A percentile compares a stretch with the other conserved stretches of the same genome.
Evolutionary conservation across 331 rosid species (phyloP).

Genomic region (Erythrophleum ivorense): DNA sequence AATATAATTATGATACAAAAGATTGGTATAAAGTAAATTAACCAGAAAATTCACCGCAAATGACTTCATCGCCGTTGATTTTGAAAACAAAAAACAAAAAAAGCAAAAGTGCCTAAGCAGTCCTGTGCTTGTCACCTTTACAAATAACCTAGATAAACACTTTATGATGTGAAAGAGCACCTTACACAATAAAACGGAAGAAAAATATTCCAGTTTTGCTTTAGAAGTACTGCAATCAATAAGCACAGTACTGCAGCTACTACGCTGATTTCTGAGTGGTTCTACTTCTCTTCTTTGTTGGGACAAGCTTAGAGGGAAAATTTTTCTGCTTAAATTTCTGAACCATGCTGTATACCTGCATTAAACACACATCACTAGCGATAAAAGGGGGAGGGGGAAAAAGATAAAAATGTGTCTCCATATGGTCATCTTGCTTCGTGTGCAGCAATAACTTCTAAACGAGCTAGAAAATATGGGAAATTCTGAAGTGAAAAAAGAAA

Average conservation of each 20-base stretch:
- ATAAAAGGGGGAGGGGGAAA: neutral
- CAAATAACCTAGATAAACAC: neutral
- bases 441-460: neutral
- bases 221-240: neutral
- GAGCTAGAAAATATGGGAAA: neutral
- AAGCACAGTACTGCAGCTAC: constrained; percentile 14
- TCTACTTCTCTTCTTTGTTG: constrained; percentile 59
- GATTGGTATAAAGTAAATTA: neutral
- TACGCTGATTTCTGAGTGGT: constrained; percentile 38
- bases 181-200: constrained; percentile 25
- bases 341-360: constrained; percentile 83
- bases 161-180: neutral
- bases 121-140: neutral
- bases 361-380: neutral
- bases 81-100: neutral
- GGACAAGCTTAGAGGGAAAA: constrained; percentile 34
- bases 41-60: neutral
- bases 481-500: neutral
- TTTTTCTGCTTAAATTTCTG: constrained; percentile 69
- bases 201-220: neutral
- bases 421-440: neutral
- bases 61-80: neutral
- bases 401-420: neutral
- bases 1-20: neutral
- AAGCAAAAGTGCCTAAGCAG: neutral